Percentiles rank a stretch among this genome's conserved stretches.
phyloP scores from a whole-genome alignment of 2,329 filamentous ascomycete species.

The Magnaporthiopsis poae region DNA sequence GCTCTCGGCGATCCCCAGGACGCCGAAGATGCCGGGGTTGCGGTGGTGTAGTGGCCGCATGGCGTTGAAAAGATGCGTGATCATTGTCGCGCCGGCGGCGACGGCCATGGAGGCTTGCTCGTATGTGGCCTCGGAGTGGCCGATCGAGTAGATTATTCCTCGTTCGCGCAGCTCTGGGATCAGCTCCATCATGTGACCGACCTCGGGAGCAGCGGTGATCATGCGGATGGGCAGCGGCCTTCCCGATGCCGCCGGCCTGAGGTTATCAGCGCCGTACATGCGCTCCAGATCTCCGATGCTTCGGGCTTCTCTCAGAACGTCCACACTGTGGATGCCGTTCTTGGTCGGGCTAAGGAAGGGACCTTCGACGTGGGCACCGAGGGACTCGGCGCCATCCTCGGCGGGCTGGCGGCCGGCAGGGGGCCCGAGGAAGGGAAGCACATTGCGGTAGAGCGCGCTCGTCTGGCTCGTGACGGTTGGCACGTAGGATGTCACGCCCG shows the following conservation, averaged over 20 bases:
- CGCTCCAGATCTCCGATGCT: constrained; percentile 55
- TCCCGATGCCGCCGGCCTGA: constrained; percentile 32
- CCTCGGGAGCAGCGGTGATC: constrained; percentile 79
- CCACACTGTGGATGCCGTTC: constrained; percentile 74
- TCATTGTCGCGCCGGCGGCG: constrained; percentile 70
- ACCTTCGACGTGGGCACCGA: constrained; percentile 84
- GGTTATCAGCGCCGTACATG: constrained; percentile 65
- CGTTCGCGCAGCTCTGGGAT: constrained; percentile 57
- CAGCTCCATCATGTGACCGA: constrained; percentile 56
- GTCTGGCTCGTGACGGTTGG: constrained; percentile 76
- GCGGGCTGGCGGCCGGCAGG: constrained; percentile 52
- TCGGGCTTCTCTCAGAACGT: constrained; percentile 57
- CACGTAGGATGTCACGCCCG: constrained; percentile 78
- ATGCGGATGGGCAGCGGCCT: constrained; percentile 52
- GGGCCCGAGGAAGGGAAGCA: constrained; percentile 67
- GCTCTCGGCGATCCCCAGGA: constrained; percentile 59
- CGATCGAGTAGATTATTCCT: constrained; percentile 69
- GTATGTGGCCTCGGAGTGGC: constrained; percentile 80
- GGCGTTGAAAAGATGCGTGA: constrained; percentile 88
- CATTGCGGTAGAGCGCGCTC: constrained; percentile 72
- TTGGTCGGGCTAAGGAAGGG: constrained; percentile 76
- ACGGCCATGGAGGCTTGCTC: constrained; percentile 67
- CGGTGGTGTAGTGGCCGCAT: constrained; percentile 86
- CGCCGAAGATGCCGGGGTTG: constrained; percentile 81
- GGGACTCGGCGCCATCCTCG: constrained; percentile 67